Evolutionary conservation across 345 rosid genomes (phyloP), one percentile per base, ranked within the genome.

Genomic region (Nephelium lappaceum): DNA sequence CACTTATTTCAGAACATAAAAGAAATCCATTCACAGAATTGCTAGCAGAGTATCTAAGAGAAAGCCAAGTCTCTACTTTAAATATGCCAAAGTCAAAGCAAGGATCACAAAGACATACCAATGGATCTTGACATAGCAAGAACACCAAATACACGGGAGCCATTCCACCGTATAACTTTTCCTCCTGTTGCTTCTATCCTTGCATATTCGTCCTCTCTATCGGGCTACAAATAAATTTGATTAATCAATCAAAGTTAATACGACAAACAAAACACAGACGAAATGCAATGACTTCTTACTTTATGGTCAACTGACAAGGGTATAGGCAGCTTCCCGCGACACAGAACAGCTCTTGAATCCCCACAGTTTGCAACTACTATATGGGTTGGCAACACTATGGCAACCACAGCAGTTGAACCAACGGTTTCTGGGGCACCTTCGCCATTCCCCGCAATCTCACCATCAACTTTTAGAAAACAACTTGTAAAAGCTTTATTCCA

Each of bases 121-220:
- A 94, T 90, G 19, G 98, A 86, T 73, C 98, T 90, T 47, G 98
- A 94, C 93, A 93, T 93, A n/a, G 98, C 96, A 58, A 94, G 97
- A 60, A 91, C 93, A 51, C 97, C 93, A 5, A 86, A 85, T 67
- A 94, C 95, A 6, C 95, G 97, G 24, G 87, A 85, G 1, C 97
- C 98, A 9, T 92, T 87, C 98, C 98, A 94, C n/a, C 74, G 86
- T 69, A 91, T 88, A 72, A 92, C 91, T 81, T 86, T 89, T 58
- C 96, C 97, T 49, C 97, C 95, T 15, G 81, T 95, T 12, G 89
- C 96, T 76, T 93, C 98, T 24, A 95, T 95, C 72, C 97, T 89
- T 55, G 69, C 90, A 19, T 73, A 86, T 85, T 94, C 98, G 74
- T 93, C 97, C 67, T 91, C 93, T 83, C 92, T 87, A 71, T 93